Percentiles rank a stretch among this genome's conserved stretches.
Conservation (phyloP, 2,329 filamentous ascomycete species). For the Xylaria digitata region DNA sequence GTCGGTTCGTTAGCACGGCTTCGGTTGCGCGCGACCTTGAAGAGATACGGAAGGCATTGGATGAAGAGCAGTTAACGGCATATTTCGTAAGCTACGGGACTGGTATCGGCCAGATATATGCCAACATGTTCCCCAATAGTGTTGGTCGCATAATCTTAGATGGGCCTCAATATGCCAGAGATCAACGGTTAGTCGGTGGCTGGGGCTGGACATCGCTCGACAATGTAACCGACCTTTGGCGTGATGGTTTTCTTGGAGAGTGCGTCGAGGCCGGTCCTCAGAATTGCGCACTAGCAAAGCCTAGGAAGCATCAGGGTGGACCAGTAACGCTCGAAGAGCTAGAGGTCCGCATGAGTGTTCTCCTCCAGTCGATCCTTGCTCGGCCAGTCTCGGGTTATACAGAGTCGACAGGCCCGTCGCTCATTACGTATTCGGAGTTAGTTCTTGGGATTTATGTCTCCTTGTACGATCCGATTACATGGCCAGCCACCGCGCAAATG, state of each 20-base stretch:
- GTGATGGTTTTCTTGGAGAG: constrained; percentile 62
- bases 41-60: constrained; percentile 59
- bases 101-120: constrained; percentile 63
- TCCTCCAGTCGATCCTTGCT: constrained; percentile 1
- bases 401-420: constrained; percentile 52
- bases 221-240: constrained; percentile 61
- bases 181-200: constrained; percentile 59
- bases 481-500: constrained; percentile 57
- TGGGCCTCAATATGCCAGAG: constrained; percentile 60
- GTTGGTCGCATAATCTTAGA: constrained; percentile 63
- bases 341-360: neutral
- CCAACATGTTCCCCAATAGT: constrained; percentile 61
- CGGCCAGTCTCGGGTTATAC: constrained; percentile 1
- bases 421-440: constrained; percentile 60
- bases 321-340: neutral
- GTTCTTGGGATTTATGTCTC: constrained; percentile 52
- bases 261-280: constrained; percentile 60
- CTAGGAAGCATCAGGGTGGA: constrained; percentile 49
- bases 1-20: constrained; percentile 59
- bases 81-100: constrained; percentile 65
- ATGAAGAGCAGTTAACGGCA: constrained; percentile 60
- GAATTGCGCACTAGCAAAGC: constrained; percentile 55
- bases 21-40: constrained; percentile 62
- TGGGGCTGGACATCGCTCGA: constrained; percentile 62
- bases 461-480: constrained; percentile 58